Evolutionary conservation across 2,329 filamentous ascomycete species (phyloP).

Genomic region (Periglandula ipomoeae): DNA sequence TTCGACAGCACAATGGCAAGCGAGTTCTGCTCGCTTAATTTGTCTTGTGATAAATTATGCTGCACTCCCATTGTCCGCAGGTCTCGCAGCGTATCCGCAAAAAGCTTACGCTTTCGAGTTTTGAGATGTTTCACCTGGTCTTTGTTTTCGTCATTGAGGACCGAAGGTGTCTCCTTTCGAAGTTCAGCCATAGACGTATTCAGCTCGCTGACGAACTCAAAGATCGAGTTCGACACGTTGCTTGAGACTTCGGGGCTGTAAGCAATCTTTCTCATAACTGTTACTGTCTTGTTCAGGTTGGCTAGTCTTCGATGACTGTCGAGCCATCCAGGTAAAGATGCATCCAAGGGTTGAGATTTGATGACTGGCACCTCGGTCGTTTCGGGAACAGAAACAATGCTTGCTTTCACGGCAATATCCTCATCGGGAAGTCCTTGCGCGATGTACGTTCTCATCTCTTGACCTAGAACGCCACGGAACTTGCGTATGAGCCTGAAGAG

Average conservation of each 20-base stretch:
- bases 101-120: constrained; percentile 78
- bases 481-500: constrained; percentile 87
- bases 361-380: constrained; percentile 8
- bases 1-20: constrained; percentile 60
- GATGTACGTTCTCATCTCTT: constrained; percentile 61
- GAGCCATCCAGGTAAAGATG: constrained; percentile 27
- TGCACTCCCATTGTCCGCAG: constrained; percentile 84
- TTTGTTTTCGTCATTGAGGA: constrained; percentile 82
- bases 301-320: constrained; percentile 55
- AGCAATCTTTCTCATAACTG: constrained; percentile 63
- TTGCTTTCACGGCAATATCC: constrained; percentile 13
- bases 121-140: constrained; percentile 80
- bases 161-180: constrained; percentile 71
- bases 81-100: constrained; percentile 77
- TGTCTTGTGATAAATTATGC: constrained; percentile 67
- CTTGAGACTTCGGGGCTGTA: constrained; percentile 41
- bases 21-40: constrained; percentile 64
- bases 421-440: constrained; percentile 50
- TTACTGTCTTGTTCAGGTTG: constrained; percentile 59
- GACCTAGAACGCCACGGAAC: constrained; percentile 70
- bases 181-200: constrained; percentile 61
- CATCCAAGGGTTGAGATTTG: constrained; percentile 14
- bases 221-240: constrained; percentile 50
- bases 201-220: constrained; percentile 61
- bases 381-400: constrained; percentile 1